Conservation (phyloP, 208 protist genomes). For the Crithidia sp. region DNA sequence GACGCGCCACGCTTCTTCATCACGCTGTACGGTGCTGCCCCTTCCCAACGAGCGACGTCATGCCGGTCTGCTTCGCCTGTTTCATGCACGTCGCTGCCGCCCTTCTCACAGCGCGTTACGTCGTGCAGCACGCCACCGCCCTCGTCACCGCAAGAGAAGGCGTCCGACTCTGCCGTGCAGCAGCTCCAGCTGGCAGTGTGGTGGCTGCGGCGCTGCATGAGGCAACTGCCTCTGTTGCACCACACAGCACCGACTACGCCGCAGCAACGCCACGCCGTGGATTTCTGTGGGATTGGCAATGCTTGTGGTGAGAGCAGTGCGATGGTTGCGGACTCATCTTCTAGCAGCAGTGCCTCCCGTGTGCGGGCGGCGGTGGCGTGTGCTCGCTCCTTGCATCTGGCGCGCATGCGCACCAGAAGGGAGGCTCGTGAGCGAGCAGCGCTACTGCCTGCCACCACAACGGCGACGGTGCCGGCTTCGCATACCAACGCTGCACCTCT, state of each 20-base stretch:
- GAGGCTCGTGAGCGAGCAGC: not conserved
- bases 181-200: constrained; percentile 14
- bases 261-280: not conserved
- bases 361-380: not conserved
- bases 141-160: not conserved
- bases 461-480: no score
- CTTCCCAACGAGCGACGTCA: no score
- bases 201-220: constrained; percentile 10
- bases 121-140: not conserved
- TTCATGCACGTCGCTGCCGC: no score
- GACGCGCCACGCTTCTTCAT: not conserved
- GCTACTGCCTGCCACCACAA: not conserved
- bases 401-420: not conserved
- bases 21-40: not conserved
- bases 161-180: not conserved
- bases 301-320: no score
- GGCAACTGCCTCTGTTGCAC: not conserved
- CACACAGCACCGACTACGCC: not conserved
- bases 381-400: not conserved
- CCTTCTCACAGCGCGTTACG: not conserved
- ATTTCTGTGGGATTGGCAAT: not conserved
- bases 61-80: not conserved
- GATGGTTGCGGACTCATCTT: not conserved
- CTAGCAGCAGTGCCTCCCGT: not conserved
- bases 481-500: not conserved